Evolutionary conservation across 164 flowering plant species (phyloP), one percentile per base, ranked within the genome.

Genomic region (Vitis amurensis): DNA sequence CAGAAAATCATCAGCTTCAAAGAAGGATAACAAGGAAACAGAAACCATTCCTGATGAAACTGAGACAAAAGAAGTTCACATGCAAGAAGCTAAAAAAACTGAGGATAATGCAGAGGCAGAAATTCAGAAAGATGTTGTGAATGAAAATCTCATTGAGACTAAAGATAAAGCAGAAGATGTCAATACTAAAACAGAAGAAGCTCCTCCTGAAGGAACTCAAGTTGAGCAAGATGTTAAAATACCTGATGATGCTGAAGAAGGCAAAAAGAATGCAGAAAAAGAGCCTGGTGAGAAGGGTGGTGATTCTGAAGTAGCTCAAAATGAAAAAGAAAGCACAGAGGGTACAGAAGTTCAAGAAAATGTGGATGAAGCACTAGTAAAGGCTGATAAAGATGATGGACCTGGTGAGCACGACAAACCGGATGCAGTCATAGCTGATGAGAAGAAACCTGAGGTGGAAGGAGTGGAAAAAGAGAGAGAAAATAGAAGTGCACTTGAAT

Each of bases 1-100:
- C 70, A 77, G 78, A 59, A 85, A 73, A 61, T 76, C 83, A 47
- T 76, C 86, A 10, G 79, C 77, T 59, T 67, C 83, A 11, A 81
- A 78, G 76, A 84, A 86, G 77, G 81, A 71, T 52, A 63, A 55
- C 16, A 72, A 76, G 63, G 86, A 79, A 62, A 63, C 72, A 49
- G 84, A 74, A 76, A 61, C 68, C 64, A 59, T 67, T 48, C 52
- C 61, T 12, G 80, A 74, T 73, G 77, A 67, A 61, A 19, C 73
- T 47, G 78, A 78, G 74, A 67, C 61, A 0, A 79, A 85, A 70
- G 84, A 80, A 31, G 75, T 44, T 57, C 12, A 72, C 14, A 66
- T 61, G 72, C 66, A 77, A 63, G 80, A 81, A 9, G 63, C 69
- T 58, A 83, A 72, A 51, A 57, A 50, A 59, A 64, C 56, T n/a